Percentiles rank a stretch among this genome's conserved stretches.
Evolutionary conservation across 768 basidiomycete genomes (phyloP).

Genomic region (Boletus sp.): DNA sequence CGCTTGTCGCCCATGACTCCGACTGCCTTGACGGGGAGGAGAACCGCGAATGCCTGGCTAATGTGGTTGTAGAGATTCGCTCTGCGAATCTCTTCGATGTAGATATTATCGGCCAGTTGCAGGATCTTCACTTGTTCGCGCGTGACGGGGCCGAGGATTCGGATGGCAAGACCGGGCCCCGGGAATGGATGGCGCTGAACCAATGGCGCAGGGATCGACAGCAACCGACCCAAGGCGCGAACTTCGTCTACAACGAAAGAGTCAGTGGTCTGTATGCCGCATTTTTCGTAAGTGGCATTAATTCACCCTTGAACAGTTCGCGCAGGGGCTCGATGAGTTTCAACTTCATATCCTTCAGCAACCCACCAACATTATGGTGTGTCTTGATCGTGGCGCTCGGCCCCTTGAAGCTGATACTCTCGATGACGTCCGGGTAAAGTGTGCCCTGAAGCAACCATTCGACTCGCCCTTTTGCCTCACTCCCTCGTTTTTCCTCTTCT

Average conservation of each 20-base stretch:
- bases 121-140: constrained; percentile 89
- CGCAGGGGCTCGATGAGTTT: constrained; percentile 97
- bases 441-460: constrained; percentile 99
- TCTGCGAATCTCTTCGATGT: constrained; percentile 95
- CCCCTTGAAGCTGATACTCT: constrained; percentile 99
- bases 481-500: constrained; percentile 66
- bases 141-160: constrained; percentile 94
- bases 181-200: constrained; percentile 99
- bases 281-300: neutral
- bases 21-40: constrained; percentile 94
- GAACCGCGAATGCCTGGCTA: constrained; percentile 93
- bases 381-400: constrained; percentile 99
- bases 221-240: constrained; percentile 84
- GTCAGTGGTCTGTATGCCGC: neutral
- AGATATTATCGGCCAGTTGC: constrained; percentile 91
- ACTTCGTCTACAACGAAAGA: constrained; percentile 74
- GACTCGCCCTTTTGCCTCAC: constrained; percentile 80
- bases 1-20: constrained; percentile 97
- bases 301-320: constrained; percentile 94
- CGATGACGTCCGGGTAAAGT: constrained; percentile 98
- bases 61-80: constrained; percentile 93
- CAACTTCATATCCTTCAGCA: constrained; percentile 96
- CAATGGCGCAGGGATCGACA: constrained; percentile 88
- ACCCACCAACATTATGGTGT: constrained; percentile 97
- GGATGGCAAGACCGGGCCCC: constrained; percentile 96